Conservation (phyloP, 1,284 basidiomycete species). For the Rhodofomes roseus region DNA sequence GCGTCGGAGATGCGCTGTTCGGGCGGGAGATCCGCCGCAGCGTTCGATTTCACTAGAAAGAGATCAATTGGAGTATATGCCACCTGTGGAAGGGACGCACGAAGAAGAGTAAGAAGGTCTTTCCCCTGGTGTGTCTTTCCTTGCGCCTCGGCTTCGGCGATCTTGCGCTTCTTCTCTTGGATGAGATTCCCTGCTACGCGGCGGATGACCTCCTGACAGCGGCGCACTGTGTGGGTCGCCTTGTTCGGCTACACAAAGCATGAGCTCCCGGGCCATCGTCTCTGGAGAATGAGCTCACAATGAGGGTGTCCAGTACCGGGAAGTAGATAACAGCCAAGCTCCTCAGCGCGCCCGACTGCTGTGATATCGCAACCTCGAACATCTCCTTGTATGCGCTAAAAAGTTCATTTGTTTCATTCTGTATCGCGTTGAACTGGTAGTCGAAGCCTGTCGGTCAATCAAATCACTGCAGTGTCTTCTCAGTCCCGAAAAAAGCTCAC, state of each 20-base stretch:
- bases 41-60: constrained; percentile 66
- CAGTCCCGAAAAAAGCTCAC: constrained; percentile 30
- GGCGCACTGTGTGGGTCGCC: constrained; percentile 43
- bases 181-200: constrained; percentile 67
- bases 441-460: constrained; percentile 55
- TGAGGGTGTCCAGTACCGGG: constrained; percentile 53
- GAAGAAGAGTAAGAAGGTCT: constrained; percentile 63
- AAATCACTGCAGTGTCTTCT: neutral
- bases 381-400: constrained; percentile 77
- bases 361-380: constrained; percentile 69
- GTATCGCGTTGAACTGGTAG: constrained; percentile 75
- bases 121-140: constrained; percentile 48
- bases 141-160: constrained; percentile 49
- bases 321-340: constrained; percentile 54
- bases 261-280: neutral
- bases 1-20: constrained; percentile 77
- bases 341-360: constrained; percentile 40
- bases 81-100: constrained; percentile 36
- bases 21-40: constrained; percentile 54
- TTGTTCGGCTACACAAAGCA: constrained; percentile 47
- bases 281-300: constrained; percentile 41
- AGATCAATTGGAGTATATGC: neutral
- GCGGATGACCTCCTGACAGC: constrained; percentile 59
- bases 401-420: constrained; percentile 70
- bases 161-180: constrained; percentile 66